A percentile compares a stretch with the other conserved stretches of the same genome.
These are phyloP conservation scores for Sphagnum magellanicum DNA, from an alignment of 228 moss, liverwort and hornwort species.

Conservation along the genomic window DNA sequence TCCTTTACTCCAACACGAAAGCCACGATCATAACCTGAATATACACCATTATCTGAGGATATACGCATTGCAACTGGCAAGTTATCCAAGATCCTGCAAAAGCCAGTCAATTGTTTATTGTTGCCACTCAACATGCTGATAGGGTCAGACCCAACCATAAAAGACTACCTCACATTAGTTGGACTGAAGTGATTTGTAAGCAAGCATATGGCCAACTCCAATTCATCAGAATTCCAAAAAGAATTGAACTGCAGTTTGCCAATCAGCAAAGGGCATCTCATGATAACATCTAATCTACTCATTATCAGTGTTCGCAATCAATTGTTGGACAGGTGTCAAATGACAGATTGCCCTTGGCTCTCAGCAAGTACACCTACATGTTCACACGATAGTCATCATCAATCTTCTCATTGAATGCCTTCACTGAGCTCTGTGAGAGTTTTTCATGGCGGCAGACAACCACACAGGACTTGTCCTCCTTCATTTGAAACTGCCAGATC, in stretches of 20 bases:
- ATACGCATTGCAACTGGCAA: conserved; percentile 73
- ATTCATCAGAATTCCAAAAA: too few species aligned
- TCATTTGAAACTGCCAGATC: conserved; percentile 63
- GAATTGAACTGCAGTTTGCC: too few species aligned
- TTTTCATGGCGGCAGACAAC: conserved; percentile 54
- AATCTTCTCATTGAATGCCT: conserved; percentile 77
- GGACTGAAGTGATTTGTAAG: too few species aligned
- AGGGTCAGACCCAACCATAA: too few species aligned
- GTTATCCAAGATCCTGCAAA: conserved; percentile 83
- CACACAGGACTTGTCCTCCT: conserved; percentile 45
- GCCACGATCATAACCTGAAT: conserved; percentile 65
- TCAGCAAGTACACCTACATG: conserved; percentile 38
- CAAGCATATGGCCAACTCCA: too few species aligned
- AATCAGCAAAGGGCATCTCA: not conserved
- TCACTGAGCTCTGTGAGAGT: conserved; percentile 49
- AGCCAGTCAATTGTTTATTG: too few species aligned
- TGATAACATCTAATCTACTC: not conserved
- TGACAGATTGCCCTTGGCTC: too few species aligned
- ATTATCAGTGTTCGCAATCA: not conserved
- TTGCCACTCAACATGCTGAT: too few species aligned
- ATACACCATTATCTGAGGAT: conserved; percentile 10
- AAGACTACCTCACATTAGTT: too few species aligned
- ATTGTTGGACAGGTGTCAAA: too few species aligned
- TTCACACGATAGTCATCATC: conserved; percentile 85
- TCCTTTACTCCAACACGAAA: conserved; percentile 68